Base-by-base conservation (phyloP, 2,329 filamentous ascomycete genomes). In the Lasiodiplodia citricola region DNA sequence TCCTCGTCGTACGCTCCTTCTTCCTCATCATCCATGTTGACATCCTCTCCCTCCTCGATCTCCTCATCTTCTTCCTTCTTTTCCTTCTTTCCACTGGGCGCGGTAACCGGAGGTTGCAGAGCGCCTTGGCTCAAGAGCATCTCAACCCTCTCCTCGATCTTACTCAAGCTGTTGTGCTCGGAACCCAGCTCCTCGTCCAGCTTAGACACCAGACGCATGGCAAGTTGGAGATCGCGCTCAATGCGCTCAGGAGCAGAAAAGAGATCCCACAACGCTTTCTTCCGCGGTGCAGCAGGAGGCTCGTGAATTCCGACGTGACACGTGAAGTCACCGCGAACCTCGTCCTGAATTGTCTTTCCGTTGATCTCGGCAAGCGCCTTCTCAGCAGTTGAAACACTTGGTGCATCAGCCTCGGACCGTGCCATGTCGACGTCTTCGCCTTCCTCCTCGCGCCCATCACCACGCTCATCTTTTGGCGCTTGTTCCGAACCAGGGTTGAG, bases 231-330 rank as follows among this genome's bases (percentile, higher is more conserved):
- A 76, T 99, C 96, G 71, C 94, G 94, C 71, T 96, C 93, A 70
- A 99, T 91, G 65, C 96, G 90, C 78, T 99, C 95, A 0, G 96
- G 94, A 0, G 94, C 90, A 2, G 95, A 98, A 78, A 98, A 98
- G 10, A 98, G 84, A 79, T 98, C 95, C 95, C 95, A 98, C 2
- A 98, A 83, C 0, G 95, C 95, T 83, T 98, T 98, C 85, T 97
- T 97, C 67, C 95, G 87, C 2, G 94, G 92, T 68, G 93, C 90
- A 47, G 87, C 87, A 2, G 95, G 94, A 4, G 96, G 94, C 70
- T 94, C 94, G 80, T 99, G 96, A 25, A 99, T 92, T 70, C 96
- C 96, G 62, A 98, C 96, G 76, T 99, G 96, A 77, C 96, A 97
- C 37, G 95, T 95, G 79, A 99, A 99, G 78, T 99, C 96, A 51